These are phyloP conservation scores for Colletotrichum sp. DNA, from an alignment of 2,329 filamentous ascomycete genomes.

Conservation along the genomic window DNA sequence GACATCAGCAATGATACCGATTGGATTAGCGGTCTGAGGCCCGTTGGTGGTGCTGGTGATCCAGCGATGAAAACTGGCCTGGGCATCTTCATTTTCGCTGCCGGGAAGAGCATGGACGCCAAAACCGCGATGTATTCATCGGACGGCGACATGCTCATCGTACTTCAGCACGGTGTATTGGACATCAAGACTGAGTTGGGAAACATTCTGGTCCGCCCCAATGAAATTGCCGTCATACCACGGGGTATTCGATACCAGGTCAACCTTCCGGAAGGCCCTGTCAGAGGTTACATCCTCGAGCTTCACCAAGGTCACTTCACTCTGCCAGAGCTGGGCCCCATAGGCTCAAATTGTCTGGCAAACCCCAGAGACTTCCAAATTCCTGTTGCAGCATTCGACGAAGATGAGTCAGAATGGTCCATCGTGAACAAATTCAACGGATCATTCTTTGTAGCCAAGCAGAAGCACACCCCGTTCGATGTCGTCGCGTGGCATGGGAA, in stretches of 20 bases:
- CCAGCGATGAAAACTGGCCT: constrained; percentile 72
- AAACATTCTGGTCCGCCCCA: constrained; percentile 63
- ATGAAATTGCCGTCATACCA: constrained; percentile 69
- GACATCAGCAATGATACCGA: constrained; percentile 58
- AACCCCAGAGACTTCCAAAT: constrained; percentile 70
- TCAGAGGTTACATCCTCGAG: constrained; percentile 71
- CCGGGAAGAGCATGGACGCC: constrained; percentile 70
- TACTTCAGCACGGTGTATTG: constrained; percentile 68
- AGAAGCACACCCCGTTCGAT: constrained; percentile 69
- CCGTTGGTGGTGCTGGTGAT: constrained; percentile 74
- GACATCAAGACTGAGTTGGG: constrained; percentile 72
- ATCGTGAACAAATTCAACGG: constrained; percentile 64
- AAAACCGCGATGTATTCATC: constrained; percentile 75
- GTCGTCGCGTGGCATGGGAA: constrained; percentile 73
- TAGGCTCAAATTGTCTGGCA: constrained; percentile 72
- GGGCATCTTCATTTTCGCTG: constrained; percentile 72
- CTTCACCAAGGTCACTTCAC: constrained; percentile 68
- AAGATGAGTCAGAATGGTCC: constrained; percentile 49
- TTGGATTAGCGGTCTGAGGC: constrained; percentile 54
- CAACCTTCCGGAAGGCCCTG: constrained; percentile 60
- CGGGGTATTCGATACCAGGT: constrained; percentile 68
- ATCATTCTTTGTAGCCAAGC: constrained; percentile 60
- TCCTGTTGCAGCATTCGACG: constrained; percentile 64
- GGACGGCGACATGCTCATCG: constrained; percentile 70
- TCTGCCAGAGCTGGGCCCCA: constrained; percentile 69